Evolutionary conservation across 352 stramenopile genomes (phyloP).

Genomic region (Pythium volutum): DNA sequence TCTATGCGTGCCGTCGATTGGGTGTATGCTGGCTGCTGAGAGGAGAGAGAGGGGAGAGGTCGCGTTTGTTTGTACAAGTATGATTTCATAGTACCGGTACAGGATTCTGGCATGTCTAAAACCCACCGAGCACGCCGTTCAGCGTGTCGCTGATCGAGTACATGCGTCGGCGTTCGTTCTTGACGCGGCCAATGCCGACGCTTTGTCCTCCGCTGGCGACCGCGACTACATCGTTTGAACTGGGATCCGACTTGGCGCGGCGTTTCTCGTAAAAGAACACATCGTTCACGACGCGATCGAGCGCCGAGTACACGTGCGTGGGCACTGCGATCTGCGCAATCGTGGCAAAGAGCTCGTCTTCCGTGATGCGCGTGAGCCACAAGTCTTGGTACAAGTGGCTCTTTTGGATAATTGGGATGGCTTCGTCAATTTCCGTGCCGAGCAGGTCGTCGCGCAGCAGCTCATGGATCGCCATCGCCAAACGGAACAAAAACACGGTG

Average conservation of each 20-base stretch:
- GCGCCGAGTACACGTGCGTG: slow-evolving; percentile 57
- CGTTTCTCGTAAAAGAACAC: slow-evolving; percentile 87
- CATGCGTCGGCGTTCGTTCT: slow-evolving; percentile 66
- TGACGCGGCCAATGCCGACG: slow-evolving; percentile 63
- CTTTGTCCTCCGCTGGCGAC: slow-evolving; percentile 54
- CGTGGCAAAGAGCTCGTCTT: slow-evolving; percentile 69
- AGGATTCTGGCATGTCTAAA: slow-evolving; percentile 21
- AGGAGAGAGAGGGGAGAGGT: no score
- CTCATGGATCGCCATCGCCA: slow-evolving; percentile 78
- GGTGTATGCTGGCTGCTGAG: neutral
- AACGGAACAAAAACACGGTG: slow-evolving; percentile 79
- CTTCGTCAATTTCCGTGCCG: slow-evolving; percentile 64
- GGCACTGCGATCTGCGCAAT: slow-evolving; percentile 63
- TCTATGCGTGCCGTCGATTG: neutral
- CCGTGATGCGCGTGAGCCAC: slow-evolving; percentile 54
- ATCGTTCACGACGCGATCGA: slow-evolving; percentile 79
- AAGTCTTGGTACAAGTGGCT: slow-evolving; percentile 58
- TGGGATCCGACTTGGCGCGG: slow-evolving; percentile 14
- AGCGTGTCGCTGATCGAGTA: slow-evolving; percentile 75
- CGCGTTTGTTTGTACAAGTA: no score
- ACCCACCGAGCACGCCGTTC: slow-evolving; percentile 68
- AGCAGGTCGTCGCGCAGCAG: slow-evolving; percentile 55
- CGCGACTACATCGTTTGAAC: slow-evolving; percentile 31
- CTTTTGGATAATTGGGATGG: slow-evolving; percentile 70
- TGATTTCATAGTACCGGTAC: no score